Conservation (phyloP, 2,329 filamentous ascomycete species). For the Ceratocystis variospora region DNA sequence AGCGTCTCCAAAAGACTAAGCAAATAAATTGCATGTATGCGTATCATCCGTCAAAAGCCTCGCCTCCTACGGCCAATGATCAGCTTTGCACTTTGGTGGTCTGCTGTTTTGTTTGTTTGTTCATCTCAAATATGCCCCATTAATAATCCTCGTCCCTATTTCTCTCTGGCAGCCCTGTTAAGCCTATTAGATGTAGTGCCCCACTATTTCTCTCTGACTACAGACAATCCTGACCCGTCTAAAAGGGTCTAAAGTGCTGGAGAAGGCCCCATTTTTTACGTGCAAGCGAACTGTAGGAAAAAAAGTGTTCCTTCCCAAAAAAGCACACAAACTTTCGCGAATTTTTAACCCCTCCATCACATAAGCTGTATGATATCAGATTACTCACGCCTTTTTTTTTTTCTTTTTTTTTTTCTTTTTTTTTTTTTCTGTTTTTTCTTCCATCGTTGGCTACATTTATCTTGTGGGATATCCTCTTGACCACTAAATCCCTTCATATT, state of each 20-base stretch:
- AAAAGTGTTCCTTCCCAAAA: conserved; percentile 7
- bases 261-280: neutral
- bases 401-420: neutral
- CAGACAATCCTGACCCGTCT: neutral
- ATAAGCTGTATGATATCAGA: conserved; percentile 12
- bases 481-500: neutral
- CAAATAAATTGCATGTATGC: too few relatives aligned
- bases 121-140: neutral
- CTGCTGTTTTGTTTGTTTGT: neutral
- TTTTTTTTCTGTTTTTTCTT: neutral
- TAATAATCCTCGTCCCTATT: neutral
- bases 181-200: neutral
- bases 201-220: neutral
- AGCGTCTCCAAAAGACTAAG: too few relatives aligned
- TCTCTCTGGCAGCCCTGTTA: neutral
- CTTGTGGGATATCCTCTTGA: too few relatives aligned
- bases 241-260: neutral
- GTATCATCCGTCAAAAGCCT: neutral
- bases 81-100: neutral
- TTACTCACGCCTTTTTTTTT: neutral
- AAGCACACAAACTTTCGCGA: conserved; percentile 16
- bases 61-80: neutral
- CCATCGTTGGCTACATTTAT: too few relatives aligned
- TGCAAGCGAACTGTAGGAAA: conserved; percentile 1
- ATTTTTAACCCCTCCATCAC: conserved; percentile 19